Base-by-base conservation (phyloP, 2,329 filamentous ascomycete species). In the Ophioceras dolichostomum region DNA sequence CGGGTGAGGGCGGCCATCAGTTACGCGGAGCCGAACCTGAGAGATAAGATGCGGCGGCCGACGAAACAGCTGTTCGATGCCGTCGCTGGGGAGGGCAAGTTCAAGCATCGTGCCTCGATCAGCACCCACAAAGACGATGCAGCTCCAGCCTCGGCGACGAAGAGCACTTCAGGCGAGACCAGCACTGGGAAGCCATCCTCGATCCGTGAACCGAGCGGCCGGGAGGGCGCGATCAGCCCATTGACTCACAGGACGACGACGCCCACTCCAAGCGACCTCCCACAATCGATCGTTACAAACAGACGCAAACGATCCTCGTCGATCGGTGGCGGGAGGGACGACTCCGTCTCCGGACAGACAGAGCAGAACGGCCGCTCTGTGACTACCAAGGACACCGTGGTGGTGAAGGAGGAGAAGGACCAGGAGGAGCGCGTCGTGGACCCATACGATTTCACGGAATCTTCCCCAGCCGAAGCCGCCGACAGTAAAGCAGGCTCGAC, bases 41-140 rank as follows among this genome's bases (percentile, higher is more conserved):
- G 81, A 43, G 81, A 79, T 51, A 91, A 91, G 60, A 88, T 91
- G 83, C 73, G 84, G 41, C 72, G 84, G 41, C 83, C 84, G 17
- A 83, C 79, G 2, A 84, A 84, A 51, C 76, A 84, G 45, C 58
- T 88, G 9, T 73, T 80, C 26, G 82, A 87, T 54, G 83, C 83
- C 2, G 83, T 89, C 12, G 59, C 70, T 10, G 76, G 72, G n/a
- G 72, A 80, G 46, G 70, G 68, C 22, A 76, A 69, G 49, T 63
- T 67, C 41, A 50, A 55, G 40, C 65, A 45, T 19, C 49, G 49
- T 26, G 13, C 29, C 12, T 37, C 36, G 14, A 37, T 37, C 13
- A 37, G 18, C 36, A 21, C 10, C 8, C 36, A 50, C 38, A 39
- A 45, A 21, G 52, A 55, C 18, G 53, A 55, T 19, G 8, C 39